Evolutionary conservation across 2,329 filamentous ascomycete genomes (phyloP).

Genomic region (Verticillium nonalfalfae): DNA sequence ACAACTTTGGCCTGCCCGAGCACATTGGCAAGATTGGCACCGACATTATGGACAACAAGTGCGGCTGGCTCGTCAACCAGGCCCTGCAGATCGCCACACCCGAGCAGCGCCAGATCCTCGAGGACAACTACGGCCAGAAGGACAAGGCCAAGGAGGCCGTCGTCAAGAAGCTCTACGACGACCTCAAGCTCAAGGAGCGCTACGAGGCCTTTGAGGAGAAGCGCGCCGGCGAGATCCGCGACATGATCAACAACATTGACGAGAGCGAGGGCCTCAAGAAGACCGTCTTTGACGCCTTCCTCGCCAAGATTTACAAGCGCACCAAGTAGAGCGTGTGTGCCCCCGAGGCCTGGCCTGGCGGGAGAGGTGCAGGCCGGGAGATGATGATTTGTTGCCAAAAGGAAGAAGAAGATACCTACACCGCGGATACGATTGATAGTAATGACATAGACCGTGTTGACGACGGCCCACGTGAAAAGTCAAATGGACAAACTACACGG

Average conservation of each 20-base stretch:
- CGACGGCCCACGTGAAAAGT: too few relatives aligned
- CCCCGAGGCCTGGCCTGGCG: too few relatives aligned
- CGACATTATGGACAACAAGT: conserved; percentile 99
- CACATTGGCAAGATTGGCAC: conserved; percentile 98
- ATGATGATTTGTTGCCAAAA: background rate
- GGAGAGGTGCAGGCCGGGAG: background rate
- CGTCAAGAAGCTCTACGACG: conserved; percentile 84
- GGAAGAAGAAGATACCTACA: background rate
- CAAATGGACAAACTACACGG: too few relatives aligned
- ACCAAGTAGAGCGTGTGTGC: conserved; percentile 66
- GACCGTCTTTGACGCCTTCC: conserved; percentile 80
- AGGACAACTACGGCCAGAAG: conserved; percentile 92
- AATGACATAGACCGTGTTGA: background rate
- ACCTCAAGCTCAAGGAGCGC: conserved; percentile 74
- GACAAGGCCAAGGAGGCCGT: conserved; percentile 74
- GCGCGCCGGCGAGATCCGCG: conserved; percentile 68
- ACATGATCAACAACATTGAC: conserved; percentile 72
- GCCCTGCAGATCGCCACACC: conserved; percentile 73
- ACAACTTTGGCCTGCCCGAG: conserved; percentile 90
- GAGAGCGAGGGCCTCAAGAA: conserved; percentile 87
- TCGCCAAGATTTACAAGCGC: conserved; percentile 97
- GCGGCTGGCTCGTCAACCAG: conserved; percentile 96
- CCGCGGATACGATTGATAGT: background rate
- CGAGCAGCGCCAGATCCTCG: conserved; percentile 81
- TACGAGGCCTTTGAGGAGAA: conserved; percentile 90